Base-by-base conservation (phyloP, 768 basidiomycete species). In the Harrya chromipes region DNA sequence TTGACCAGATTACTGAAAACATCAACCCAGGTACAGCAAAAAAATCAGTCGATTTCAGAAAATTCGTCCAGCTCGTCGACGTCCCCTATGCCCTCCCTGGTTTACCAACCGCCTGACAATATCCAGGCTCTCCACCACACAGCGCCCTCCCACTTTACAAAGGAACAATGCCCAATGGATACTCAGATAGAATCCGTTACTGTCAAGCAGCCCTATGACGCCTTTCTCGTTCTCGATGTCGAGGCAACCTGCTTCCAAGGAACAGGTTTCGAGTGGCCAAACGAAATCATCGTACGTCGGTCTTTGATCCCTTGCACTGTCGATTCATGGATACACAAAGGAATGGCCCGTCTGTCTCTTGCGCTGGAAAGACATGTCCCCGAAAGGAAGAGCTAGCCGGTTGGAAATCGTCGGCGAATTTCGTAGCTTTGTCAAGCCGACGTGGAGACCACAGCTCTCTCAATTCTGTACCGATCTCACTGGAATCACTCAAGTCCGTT, bases 261-360 rank as follows among this genome's bases (percentile, higher is more conserved):
- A 33, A 77, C 81, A 29, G 66, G 69, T 16, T 90, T 92, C 55
- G 80, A 85, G 47, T 95, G 84, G 70, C 90, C 94, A 2, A 97
- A 97, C 68, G 95, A 98, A 71, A 94, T 98, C 47, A 97, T 98
- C 54, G 95, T 90, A 65, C 62, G 85, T 44, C 24, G 12, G 1
- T 78, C 39, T 52, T 42, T 46, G 49, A 23, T 55, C 43, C 41
- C 43, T 29, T 35, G n/a, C n/a, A n/a, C n/a, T n/a, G n/a, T n/a
- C n/a, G n/a, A n/a, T n/a, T n/a, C n/a, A n/a, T n/a, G n/a, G n/a
- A n/a, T n/a, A n/a, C n/a, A 38, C 38, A 19, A 66, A 95, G 94
- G 94, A 99, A 70, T 93, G 91, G 71, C 95, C 95, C 6, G 90
- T 98, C 11, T 86, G 88, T 58, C 75, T 99, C 4, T 74, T 97